Conservation (phyloP, 306 rosid genomes). For the Gynostemma pentaphyllum region DNA sequence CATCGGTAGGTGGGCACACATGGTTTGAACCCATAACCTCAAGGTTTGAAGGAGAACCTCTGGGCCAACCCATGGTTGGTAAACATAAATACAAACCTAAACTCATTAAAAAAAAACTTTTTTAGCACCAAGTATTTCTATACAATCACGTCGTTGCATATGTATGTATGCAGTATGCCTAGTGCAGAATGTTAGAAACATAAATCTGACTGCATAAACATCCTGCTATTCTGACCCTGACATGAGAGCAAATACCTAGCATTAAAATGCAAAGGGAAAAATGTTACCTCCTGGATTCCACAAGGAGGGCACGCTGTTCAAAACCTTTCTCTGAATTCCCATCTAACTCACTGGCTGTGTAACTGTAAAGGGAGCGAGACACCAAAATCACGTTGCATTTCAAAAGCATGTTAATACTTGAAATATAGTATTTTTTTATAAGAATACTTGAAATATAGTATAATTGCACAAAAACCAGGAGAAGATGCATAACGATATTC, state of each 20-base stretch:
- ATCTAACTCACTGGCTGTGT: conserved; percentile 52
- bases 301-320: conserved; percentile 77
- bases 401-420: neutral
- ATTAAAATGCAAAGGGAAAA: neutral
- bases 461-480: neutral
- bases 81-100: neutral
- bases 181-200: neutral
- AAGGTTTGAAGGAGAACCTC: too few species aligned
- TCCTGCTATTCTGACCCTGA: neutral
- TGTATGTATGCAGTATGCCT: neutral
- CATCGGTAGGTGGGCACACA: too few species aligned
- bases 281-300: conserved; percentile 73
- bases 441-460: neutral
- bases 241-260: neutral
- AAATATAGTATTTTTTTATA: neutral
- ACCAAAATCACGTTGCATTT: neutral
- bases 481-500: neutral
- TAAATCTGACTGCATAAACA: neutral
- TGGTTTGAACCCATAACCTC: too few species aligned
- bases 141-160: neutral
- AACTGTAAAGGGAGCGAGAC: conserved; percentile 29
- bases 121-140: neutral
- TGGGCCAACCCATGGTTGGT: too few species aligned
- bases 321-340: conserved; percentile 35
- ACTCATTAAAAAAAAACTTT: neutral